These are phyloP conservation scores for Coniochaeta hoffmannii DNA, from an alignment of 2,329 filamentous ascomycete species.

Conservation along the genomic window DNA sequence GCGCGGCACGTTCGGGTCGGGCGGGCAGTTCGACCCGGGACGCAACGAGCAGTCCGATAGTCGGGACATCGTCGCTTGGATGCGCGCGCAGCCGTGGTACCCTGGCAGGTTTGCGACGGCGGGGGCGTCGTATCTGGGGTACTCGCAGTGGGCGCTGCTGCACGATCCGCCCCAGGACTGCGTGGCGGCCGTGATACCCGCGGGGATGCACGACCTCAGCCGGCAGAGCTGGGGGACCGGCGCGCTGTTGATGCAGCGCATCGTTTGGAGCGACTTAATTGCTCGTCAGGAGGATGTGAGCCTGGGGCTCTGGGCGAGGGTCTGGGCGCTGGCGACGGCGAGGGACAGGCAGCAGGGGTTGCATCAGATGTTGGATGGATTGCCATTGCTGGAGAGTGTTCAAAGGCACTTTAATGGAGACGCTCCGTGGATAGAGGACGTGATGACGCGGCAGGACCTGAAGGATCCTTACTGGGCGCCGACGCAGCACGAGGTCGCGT, in stretches of 20 bases:
- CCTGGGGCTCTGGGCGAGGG: background rate
- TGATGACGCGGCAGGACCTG: background rate
- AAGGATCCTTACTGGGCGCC: background rate
- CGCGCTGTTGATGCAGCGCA: constrained; percentile 6
- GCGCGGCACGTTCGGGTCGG: constrained; percentile 15
- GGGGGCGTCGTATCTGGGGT: constrained; percentile 12
- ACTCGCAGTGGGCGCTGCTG: constrained; percentile 14
- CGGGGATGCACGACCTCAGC: constrained; percentile 8
- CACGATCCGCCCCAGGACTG: constrained; percentile 10
- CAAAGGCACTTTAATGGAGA: background rate
- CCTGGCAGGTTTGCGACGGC: constrained; percentile 13
- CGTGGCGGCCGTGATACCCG: constrained; percentile 6
- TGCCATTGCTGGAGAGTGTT: background rate
- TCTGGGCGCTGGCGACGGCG: background rate
- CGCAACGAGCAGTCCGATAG: constrained; percentile 8
- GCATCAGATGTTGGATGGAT: background rate
- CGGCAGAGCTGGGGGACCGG: constrained; percentile 11
- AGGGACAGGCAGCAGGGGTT: background rate
- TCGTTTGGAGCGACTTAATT: constrained; percentile 1
- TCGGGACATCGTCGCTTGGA: constrained; percentile 12
- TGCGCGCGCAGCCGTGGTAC: constrained; percentile 15
- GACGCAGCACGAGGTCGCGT: background rate
- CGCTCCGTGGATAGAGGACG: background rate
- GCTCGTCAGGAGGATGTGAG: background rate
- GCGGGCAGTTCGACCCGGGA: constrained; percentile 7